Conservation (phyloP, 106 monocot genomes). For the Triglochin maritima region DNA sequence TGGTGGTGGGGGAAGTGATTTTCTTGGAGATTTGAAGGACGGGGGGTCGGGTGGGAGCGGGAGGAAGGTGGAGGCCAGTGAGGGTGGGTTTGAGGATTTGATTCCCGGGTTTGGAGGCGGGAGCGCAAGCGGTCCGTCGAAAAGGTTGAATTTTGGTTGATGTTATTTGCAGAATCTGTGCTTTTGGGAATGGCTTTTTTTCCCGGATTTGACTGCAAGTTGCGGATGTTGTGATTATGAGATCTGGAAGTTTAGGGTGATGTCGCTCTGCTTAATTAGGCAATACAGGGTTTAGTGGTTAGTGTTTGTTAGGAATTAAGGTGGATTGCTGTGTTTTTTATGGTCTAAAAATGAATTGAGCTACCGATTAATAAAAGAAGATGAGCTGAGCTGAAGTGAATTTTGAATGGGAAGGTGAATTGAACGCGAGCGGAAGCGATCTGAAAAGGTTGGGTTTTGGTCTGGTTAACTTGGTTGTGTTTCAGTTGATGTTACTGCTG, state of each 20-base stretch:
- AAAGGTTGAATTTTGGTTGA: constrained; percentile 1
- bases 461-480: too few species aligned
- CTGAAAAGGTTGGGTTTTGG: too few species aligned
- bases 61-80: neutral
- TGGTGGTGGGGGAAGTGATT: constrained; percentile 6
- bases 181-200: neutral
- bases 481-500: too few species aligned
- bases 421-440: too few species aligned
- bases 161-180: neutral
- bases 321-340: too few species aligned
- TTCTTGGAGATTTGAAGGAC: constrained; percentile 20
- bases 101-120: constrained; percentile 69
- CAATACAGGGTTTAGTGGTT: neutral
- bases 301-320: neutral
- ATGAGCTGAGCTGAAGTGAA: too few species aligned
- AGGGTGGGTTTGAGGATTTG: constrained; percentile 49
- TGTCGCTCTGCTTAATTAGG: neutral
- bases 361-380: too few species aligned
- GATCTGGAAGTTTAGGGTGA: neutral
- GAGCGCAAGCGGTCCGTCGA: constrained; percentile 7
- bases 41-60: too few species aligned
- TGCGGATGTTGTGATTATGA: neutral
- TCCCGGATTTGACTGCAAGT: neutral
- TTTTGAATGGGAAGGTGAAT: too few species aligned
- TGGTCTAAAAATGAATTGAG: too few species aligned